phyloP scores from a whole-genome alignment of 2,329 filamentous ascomycete genomes.

The Clonostachys rosea region DNA sequence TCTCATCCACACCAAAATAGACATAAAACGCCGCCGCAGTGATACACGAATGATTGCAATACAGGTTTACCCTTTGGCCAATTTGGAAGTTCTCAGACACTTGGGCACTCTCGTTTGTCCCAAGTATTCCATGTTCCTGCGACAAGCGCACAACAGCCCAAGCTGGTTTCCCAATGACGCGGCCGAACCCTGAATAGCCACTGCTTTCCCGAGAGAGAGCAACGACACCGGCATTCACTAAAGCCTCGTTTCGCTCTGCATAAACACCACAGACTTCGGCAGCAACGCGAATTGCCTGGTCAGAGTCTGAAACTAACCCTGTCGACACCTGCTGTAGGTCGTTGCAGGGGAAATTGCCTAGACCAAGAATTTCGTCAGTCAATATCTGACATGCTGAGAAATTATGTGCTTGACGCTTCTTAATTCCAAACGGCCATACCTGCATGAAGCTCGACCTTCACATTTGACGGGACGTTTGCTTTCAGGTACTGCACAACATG shows the following conservation, averaged over 20 bases:
- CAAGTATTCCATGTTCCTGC: constrained; percentile 30
- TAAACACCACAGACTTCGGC: constrained; percentile 30
- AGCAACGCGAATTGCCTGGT: constrained; percentile 21
- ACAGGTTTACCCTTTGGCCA: constrained; percentile 22
- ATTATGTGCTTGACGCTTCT: too few species aligned
- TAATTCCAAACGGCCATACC: constrained; percentile 3
- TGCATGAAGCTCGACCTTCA: constrained; percentile 28
- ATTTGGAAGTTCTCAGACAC: constrained; percentile 18
- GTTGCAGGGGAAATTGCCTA: constrained; percentile 24
- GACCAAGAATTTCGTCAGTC: too few species aligned
- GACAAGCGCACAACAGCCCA: constrained; percentile 27
- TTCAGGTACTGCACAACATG: constrained; percentile 23
- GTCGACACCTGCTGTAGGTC: constrained; percentile 32
- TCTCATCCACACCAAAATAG: constrained; percentile 27
- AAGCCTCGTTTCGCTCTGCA: constrained; percentile 26
- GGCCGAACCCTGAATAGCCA: constrained; percentile 18
- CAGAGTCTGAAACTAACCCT: constrained; percentile 16
- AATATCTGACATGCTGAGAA: too few species aligned
- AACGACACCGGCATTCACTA: constrained; percentile 27
- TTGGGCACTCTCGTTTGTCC: neutral
- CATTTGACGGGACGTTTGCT: constrained; percentile 16
- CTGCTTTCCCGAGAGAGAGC: constrained; percentile 26
- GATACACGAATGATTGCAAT: constrained; percentile 27
- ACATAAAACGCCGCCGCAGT: constrained; percentile 26
- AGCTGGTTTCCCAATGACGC: constrained; percentile 14